Percentiles rank a stretch among this genome's conserved stretches.
Conservation (phyloP, 148 eudicot species). For the Nepenthes gracilis region DNA sequence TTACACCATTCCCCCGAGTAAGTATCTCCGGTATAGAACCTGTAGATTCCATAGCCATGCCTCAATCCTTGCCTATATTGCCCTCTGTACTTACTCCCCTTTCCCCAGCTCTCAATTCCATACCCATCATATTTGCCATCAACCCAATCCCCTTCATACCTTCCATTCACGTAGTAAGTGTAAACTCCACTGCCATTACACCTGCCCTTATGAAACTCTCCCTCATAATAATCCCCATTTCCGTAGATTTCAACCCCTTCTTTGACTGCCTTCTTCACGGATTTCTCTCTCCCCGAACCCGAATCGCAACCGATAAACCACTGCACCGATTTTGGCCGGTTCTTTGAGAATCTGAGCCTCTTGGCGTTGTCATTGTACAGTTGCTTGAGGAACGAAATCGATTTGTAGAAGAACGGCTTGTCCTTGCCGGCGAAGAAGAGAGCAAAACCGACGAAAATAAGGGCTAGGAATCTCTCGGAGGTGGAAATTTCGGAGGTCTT, state of each 20-base stretch:
- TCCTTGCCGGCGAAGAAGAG: conserved; percentile 41
- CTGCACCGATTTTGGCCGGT: conserved; percentile 33
- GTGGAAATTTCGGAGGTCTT: conserved; percentile 30
- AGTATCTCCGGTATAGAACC: conserved; percentile 66
- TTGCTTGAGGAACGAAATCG: conserved; percentile 9
- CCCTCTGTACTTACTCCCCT: conserved; percentile 72
- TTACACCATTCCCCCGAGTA: conserved; percentile 78
- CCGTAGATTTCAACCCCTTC: conserved; percentile 71
- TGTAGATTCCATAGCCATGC: conserved; percentile 72
- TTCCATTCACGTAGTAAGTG: conserved; percentile 53
- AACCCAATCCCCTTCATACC: conserved; percentile 95
- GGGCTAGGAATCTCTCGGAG: conserved; percentile 50
- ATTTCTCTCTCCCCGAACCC: background rate
- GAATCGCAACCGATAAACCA: conserved; percentile 59
- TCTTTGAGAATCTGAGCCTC: conserved; percentile 8
- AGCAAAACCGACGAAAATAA: conserved; percentile 41
- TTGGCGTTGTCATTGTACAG: conserved; percentile 6
- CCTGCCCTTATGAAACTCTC: conserved; percentile 69
- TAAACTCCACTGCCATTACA: conserved; percentile 82
- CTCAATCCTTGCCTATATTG: conserved; percentile 63
- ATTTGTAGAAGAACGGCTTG: conserved; percentile 20
- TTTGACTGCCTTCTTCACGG: conserved; percentile 3
- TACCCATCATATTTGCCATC: conserved; percentile 80
- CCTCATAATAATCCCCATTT: conserved; percentile 83
- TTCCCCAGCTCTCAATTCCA: conserved; percentile 86